These are phyloP conservation scores for Mycothermus thermophilus DNA, from an alignment of 495 filamentous ascomycete genomes.

Conservation along the genomic window DNA sequence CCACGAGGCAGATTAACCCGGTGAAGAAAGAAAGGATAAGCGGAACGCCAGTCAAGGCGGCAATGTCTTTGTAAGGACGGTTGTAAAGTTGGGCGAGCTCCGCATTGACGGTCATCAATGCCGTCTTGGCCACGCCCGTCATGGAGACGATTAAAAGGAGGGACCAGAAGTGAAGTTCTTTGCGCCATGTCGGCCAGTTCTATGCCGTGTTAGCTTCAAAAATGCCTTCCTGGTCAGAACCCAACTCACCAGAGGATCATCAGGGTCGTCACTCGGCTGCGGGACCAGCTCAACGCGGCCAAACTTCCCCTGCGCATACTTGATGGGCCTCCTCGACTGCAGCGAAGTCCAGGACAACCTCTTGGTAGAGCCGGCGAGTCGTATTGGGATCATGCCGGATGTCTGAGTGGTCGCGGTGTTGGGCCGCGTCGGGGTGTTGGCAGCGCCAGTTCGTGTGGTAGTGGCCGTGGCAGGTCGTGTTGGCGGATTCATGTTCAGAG, in stretches of 20 bases:
- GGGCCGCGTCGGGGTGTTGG: constrained; percentile 17
- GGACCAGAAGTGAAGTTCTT: constrained; percentile 31
- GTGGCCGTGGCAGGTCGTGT: constrained; percentile 11
- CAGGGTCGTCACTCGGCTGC: constrained; percentile 33
- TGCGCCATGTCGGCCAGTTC: constrained; percentile 39
- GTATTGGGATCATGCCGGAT: constrained; percentile 6
- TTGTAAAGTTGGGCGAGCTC: constrained; percentile 25
- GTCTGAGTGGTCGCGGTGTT: constrained; percentile 14
- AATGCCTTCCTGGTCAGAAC: background rate
- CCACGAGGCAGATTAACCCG: constrained; percentile 24
- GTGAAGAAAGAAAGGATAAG: constrained; percentile 34
- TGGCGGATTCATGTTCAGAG: constrained; percentile 9
- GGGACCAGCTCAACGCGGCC: constrained; percentile 33
- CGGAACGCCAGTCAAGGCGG: constrained; percentile 35
- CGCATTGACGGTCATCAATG: constrained; percentile 32
- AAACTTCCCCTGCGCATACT: constrained; percentile 32
- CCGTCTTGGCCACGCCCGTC: constrained; percentile 35
- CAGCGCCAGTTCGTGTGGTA: constrained; percentile 12
- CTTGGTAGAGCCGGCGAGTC: constrained; percentile 21
- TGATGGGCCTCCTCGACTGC: constrained; percentile 25
- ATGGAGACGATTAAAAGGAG: constrained; percentile 29
- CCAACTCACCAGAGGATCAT: constrained; percentile 33
- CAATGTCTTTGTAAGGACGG: constrained; percentile 30
- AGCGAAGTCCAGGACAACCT: constrained; percentile 24
- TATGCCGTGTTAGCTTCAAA: constrained; percentile 7